A percentile compares a stretch with the other conserved stretches of the same genome.
Conservation (phyloP, 345 rosid species). For the Ceriops tagal region DNA sequence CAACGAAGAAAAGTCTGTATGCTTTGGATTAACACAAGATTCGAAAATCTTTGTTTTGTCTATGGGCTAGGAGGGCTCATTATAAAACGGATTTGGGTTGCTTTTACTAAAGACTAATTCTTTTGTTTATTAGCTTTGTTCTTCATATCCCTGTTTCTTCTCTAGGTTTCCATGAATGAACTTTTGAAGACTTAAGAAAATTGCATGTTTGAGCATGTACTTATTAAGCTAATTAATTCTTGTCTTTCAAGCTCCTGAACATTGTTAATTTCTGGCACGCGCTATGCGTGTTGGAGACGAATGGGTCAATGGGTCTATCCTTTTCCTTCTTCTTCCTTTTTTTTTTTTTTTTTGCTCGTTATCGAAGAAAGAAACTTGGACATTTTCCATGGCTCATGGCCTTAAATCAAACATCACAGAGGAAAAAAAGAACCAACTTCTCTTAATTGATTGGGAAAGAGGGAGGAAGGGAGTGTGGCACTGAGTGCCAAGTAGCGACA, state of each 20-base stretch:
- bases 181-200: not conserved
- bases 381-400: conserved; percentile 6
- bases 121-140: not conserved
- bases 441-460: not conserved
- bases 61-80: not conserved
- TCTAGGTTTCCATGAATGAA: not conserved
- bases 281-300: too few relatives aligned
- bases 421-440: not conserved
- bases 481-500: conserved; percentile 12
- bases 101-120: not conserved
- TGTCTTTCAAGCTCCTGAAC: too few relatives aligned
- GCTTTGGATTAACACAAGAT: not conserved
- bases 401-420: conserved; percentile 4
- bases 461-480: not conserved
- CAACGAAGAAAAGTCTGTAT: not conserved
- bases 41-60: not conserved
- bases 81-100: not conserved
- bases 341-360: too few relatives aligned
- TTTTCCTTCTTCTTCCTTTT: not conserved
- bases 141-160: not conserved
- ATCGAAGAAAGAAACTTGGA: too few relatives aligned
- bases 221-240: not conserved
- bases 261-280: too few relatives aligned
- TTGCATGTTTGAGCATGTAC: not conserved
- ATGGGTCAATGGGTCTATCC: not conserved